Conservation (phyloP, 805 yeast genomes). For the Suhomyces xylopsoci region DNA sequence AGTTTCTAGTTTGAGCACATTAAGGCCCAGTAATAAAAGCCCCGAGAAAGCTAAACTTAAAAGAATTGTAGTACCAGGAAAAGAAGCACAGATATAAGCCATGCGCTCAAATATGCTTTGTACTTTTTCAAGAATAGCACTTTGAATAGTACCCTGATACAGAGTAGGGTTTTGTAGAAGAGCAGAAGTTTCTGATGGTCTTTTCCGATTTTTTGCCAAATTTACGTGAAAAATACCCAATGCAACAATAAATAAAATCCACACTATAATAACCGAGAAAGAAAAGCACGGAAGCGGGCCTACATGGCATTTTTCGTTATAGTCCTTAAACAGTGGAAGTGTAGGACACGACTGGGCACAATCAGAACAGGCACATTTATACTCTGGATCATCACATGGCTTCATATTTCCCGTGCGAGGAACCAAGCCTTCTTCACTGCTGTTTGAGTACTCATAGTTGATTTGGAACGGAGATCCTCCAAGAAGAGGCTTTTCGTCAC, state of each 20-base stretch:
- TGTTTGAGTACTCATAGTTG: conserved; percentile 55
- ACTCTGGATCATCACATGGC: conserved; percentile 62
- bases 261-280: conserved; percentile 53
- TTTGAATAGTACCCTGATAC: not conserved
- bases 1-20: conserved; percentile 52
- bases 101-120: conserved; percentile 42
- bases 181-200: not conserved
- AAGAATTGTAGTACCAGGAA: conserved; percentile 43
- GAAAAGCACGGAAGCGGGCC: conserved; percentile 74
- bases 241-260: conserved; percentile 35
- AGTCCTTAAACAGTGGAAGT: conserved; percentile 46
- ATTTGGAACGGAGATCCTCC: conserved; percentile 98
- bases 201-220: conserved; percentile 12
- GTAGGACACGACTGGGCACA: conserved; percentile 79
- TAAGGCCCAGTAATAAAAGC: conserved; percentile 23
- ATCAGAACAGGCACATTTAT: conserved; percentile 87
- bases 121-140: conserved; percentile 4
- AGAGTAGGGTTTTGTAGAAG: not conserved
- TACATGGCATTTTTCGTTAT: conserved; percentile 46
- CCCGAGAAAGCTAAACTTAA: conserved; percentile 31
- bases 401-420: conserved; percentile 29
- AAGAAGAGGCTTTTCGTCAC: conserved; percentile 88
- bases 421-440: conserved; percentile 15
- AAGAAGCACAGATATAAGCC: conserved; percentile 58
- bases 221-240: conserved; percentile 42